Conservation (phyloP, 73 alveolate species). For the Urostyla sp. region DNA sequence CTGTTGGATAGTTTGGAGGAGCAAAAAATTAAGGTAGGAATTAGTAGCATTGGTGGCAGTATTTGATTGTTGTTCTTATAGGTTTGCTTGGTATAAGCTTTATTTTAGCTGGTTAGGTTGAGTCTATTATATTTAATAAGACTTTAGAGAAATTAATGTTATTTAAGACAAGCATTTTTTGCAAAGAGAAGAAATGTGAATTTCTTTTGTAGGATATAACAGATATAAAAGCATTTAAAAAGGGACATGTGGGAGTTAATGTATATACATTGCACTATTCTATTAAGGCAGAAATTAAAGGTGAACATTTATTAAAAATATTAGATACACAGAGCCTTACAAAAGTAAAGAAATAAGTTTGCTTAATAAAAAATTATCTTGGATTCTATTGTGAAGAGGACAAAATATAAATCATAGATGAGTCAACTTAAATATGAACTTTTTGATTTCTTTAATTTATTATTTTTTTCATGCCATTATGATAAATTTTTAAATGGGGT, state of each 20-base stretch:
- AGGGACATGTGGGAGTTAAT: conserved; percentile 60
- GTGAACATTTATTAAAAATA: conserved; percentile 8
- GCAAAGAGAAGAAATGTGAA: conserved; percentile 19
- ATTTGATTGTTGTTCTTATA: conserved; percentile 30
- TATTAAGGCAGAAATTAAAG: conserved; percentile 34
- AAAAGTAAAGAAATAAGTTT: conserved; percentile 52
- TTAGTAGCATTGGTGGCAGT: conserved; percentile 68
- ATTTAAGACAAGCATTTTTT: conserved; percentile 34
- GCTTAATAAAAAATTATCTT: conserved; percentile 24
- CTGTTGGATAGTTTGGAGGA: conserved; percentile 51
- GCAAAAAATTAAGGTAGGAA: neutral
- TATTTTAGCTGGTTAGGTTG: conserved; percentile 65
- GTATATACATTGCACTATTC: conserved; percentile 60
- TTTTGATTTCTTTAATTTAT: neutral
- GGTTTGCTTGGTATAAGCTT: conserved; percentile 28
- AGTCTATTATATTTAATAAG: conserved; percentile 54
- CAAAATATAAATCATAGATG: conserved; percentile 25
- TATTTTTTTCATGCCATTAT: neutral
- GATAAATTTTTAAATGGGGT: neutral
- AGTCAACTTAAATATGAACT: conserved; percentile 20
- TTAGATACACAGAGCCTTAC: conserved; percentile 41
- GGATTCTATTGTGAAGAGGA: conserved; percentile 38
- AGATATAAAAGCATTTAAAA: conserved; percentile 42
- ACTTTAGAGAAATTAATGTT: conserved; percentile 16
- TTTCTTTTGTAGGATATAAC: conserved; percentile 29